Conservation (phyloP, 345 rosid genomes). For the Aethionema arabicum region DNA sequence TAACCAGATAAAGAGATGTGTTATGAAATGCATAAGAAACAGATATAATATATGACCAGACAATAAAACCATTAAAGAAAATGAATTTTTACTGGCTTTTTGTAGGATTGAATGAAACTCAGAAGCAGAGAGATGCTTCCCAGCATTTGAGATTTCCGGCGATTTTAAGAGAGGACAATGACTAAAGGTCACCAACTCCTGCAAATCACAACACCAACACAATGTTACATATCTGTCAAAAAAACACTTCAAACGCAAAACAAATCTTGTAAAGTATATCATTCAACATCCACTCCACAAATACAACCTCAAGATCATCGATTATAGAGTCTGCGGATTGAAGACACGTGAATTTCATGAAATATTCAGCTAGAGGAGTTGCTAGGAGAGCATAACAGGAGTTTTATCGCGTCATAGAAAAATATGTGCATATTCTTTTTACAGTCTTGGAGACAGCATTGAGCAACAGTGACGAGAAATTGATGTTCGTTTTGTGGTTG, state of each 20-base stretch:
- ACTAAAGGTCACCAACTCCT: slow-evolving; percentile 92
- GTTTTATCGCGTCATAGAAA: neutral
- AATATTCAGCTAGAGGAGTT: neutral
- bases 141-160: slow-evolving; percentile 77
- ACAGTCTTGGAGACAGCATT: too few relatives aligned
- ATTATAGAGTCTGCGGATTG: too few relatives aligned
- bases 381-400: neutral
- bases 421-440: too few relatives aligned
- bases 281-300: too few relatives aligned
- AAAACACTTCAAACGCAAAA: slow-evolving; percentile 2
- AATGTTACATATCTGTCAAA: slow-evolving; percentile 5
- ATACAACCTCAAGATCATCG: too few relatives aligned
- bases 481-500: too few relatives aligned
- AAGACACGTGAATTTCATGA: too few relatives aligned
- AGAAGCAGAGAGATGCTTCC: slow-evolving; percentile 76
- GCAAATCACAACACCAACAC: slow-evolving; percentile 19
- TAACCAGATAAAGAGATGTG: slow-evolving; percentile 14
- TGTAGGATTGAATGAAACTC: slow-evolving; percentile 83
- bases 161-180: slow-evolving; percentile 57
- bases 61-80: neutral
- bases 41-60: slow-evolving; percentile 1
- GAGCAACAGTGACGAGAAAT: too few relatives aligned
- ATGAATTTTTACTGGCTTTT: slow-evolving; percentile 49
- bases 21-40: neutral
- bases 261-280: neutral